Percentiles rank a stretch among this genome's conserved stretches.
Conservation (phyloP, 495 filamentous ascomycete genomes). For the Penicillium canescens region DNA sequence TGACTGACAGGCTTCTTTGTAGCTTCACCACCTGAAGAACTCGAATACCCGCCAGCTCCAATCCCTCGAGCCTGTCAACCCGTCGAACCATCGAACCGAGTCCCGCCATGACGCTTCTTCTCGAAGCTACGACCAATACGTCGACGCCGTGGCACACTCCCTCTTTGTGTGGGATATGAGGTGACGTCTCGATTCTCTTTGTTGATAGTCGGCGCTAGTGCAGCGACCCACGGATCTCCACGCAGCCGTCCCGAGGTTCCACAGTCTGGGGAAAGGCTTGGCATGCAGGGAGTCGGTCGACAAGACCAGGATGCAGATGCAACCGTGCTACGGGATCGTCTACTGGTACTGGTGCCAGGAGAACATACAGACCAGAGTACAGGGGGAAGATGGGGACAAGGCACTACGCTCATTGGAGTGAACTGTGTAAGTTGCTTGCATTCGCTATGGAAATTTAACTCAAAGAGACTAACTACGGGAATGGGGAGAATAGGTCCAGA, state of each 20-base stretch:
- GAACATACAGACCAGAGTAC: not conserved
- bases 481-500: not conserved
- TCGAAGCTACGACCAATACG: not conserved
- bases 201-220: not conserved
- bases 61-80: no score
- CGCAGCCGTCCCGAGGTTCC: not conserved
- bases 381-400: not conserved
- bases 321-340: not conserved
- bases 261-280: constrained; percentile 5
- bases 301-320: not conserved
- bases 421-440: constrained; percentile 4
- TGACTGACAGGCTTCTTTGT: no score
- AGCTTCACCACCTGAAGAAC: no score
- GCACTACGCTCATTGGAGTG: not conserved
- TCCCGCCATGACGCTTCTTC: not conserved
- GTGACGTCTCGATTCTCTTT: constrained; percentile 14
- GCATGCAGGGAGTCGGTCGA: not conserved
- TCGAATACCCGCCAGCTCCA: no score
- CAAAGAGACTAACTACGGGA: constrained; percentile 6
- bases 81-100: no score
- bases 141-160: not conserved
- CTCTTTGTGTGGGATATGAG: constrained; percentile 3
- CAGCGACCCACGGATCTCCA: constrained; percentile 1
- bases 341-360: not conserved
- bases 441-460: constrained; percentile 8